Base-by-base conservation (phyloP, 2,329 filamentous ascomycete genomes). In the Paraconiothyrium brasiliense region DNA sequence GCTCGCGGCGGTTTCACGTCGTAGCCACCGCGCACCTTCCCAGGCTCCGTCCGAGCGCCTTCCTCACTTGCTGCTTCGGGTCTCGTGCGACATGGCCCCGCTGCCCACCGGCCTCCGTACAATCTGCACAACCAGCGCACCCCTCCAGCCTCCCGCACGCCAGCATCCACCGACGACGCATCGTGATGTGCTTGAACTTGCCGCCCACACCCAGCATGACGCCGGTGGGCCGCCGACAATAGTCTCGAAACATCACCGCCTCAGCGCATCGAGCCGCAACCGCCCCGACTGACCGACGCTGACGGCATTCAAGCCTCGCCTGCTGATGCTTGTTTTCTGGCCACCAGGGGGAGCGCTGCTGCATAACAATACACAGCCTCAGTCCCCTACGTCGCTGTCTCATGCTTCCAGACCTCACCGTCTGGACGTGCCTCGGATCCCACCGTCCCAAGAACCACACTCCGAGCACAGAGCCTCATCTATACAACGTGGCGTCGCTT, bases 51-150 rank as follows among this genome's bases (percentile, higher is more conserved):
- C 50, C 50, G 35, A 47, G 57, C 59, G 35, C 58, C 57, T 54
- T 46, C 14, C 44, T 22, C 32, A 43, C 49, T 49, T 59, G 48
- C 65, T 58, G 46, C 48, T 60, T 69, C 54, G 56, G 63, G 63
- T 59, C 62, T 69, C 60, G 67, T 72, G 71, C 68, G 69, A 71
- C 70, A 63, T 32, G 56, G 47, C 52, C 61, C 59, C 34, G 54
- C 57, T 30, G 48, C 54, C 34, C 59, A 52, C 22, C 37, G 24
- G 35, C 58, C 24, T 35, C 44, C 60, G 46, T 52, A 51, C 39
- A 59, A 60, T 61, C 55, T 57, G 47, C 60, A 56, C 55, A 39
- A 39, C 11, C 22, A 49, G 1, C 54, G 30, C 46, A 6, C 46
- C 22, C 30, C 20, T 6, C 41, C 52, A 32, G 37, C 22, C 14